Percentiles rank a stretch among this genome's conserved stretches.
Evolutionary conservation across 2,329 filamentous ascomycete species (phyloP).

Genomic region (Hyphodiscus sp.): DNA sequence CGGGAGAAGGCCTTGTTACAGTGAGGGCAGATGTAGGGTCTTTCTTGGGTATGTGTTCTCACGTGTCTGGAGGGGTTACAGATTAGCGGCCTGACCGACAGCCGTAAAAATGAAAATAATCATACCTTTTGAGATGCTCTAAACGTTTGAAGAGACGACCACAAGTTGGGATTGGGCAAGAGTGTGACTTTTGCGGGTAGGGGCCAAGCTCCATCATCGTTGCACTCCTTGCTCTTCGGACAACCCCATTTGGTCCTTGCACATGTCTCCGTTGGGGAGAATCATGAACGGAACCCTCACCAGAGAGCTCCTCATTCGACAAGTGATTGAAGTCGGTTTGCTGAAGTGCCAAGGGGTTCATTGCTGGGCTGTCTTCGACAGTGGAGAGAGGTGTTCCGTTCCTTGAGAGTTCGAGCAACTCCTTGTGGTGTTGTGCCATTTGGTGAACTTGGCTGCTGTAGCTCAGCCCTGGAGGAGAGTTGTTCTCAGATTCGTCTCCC

Average conservation of each 20-base stretch:
- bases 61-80: conserved; percentile 69
- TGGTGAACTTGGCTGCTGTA: conserved; percentile 65
- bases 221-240: conserved; percentile 85
- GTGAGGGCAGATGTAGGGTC: conserved; percentile 93
- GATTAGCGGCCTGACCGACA: conserved; percentile 41
- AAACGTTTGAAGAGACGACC: conserved; percentile 97
- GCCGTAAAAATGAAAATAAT: conserved; percentile 28
- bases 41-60: conserved; percentile 97
- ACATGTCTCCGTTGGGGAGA: conserved; percentile 58
- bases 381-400: conserved; percentile 86
- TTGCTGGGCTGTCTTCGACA: conserved; percentile 72
- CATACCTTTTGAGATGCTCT: conserved; percentile 98
- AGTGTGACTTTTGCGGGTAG: conserved; percentile 96
- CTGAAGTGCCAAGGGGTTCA: conserved; percentile 63
- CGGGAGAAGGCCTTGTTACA: conserved; percentile 99
- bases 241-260: conserved; percentile 66
- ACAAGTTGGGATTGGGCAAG: conserved; percentile 97
- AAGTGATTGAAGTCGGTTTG: conserved; percentile 64
- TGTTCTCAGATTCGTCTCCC: conserved; percentile 69
- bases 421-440: conserved; percentile 64
- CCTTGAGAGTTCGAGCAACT: conserved; percentile 76
- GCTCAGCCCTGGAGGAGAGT: conserved; percentile 71
- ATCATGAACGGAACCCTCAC: conserved; percentile 53
- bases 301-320: conserved; percentile 54
- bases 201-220: conserved; percentile 95